Percentiles rank a stretch among this genome's conserved stretches.
These are phyloP conservation scores for Przewalskia tangutica DNA, from an alignment of 257 asterid species.

Conservation along the genomic window DNA sequence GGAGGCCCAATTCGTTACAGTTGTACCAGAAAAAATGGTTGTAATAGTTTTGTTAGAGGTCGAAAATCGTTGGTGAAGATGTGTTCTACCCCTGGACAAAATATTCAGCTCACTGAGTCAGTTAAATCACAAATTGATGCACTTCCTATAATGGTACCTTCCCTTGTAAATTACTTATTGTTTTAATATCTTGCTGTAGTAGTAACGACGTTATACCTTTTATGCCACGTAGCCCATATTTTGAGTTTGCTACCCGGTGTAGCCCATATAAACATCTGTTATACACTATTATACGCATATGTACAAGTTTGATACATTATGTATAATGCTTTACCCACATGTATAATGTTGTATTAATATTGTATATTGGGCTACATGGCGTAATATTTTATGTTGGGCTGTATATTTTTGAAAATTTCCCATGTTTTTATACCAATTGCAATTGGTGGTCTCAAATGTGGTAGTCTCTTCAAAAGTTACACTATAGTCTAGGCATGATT, in stretches of 20 bases:
- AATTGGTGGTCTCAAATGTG: neutral
- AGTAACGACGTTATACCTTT: too few relatives aligned
- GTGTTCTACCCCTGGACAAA: slow-evolving; percentile 16
- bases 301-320: too few relatives aligned
- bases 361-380: neutral
- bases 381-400: too few relatives aligned
- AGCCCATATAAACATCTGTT: too few relatives aligned
- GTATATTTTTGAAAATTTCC: too few relatives aligned
- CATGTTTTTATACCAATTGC: neutral
- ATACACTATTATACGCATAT: too few relatives aligned
- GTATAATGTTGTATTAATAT: too few relatives aligned
- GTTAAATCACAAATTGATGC: slow-evolving; percentile 14
- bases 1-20: slow-evolving; percentile 5
- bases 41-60: slow-evolving; percentile 5
- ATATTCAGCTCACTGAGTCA: slow-evolving; percentile 13
- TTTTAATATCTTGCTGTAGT: neutral
- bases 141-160: slow-evolving; percentile 42
- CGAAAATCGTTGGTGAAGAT: slow-evolving; percentile 18
- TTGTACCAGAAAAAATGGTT: slow-evolving; percentile 12
- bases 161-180: too few relatives aligned
- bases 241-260: too few relatives aligned
- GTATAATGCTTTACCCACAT: too few relatives aligned
- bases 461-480: neutral
- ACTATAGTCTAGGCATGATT: neutral
- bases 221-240: too few relatives aligned